Evolutionary conservation across 306 rosid species (phyloP).

Genomic region (Castanospermum australe): DNA sequence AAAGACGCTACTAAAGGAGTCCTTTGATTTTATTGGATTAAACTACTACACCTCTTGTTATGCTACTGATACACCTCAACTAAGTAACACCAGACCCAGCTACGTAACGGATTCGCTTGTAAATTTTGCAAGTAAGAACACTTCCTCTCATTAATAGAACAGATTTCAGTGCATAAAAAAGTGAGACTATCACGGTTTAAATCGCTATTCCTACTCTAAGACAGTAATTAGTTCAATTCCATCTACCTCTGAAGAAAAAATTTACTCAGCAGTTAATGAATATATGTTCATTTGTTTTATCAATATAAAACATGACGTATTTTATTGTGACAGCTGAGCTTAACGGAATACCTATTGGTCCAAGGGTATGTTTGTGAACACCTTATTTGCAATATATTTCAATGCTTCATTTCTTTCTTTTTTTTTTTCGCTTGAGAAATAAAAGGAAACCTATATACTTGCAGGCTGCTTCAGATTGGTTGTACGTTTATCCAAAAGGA

Average conservation of each 20-base stretch:
- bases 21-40: slow-evolving; percentile 34
- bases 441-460: not conserved
- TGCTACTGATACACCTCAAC: slow-evolving; percentile 21
- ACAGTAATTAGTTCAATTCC: not conserved
- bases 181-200: not conserved
- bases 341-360: slow-evolving; percentile 31
- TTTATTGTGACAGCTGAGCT: slow-evolving; percentile 24
- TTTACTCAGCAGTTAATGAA: not conserved
- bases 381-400: not conserved
- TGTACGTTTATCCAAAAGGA: slow-evolving; percentile 51
- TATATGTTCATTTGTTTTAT: not conserved
- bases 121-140: slow-evolving; percentile 6
- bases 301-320: not conserved
- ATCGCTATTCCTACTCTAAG: not conserved
- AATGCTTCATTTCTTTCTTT: not conserved
- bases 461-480: slow-evolving; percentile 51
- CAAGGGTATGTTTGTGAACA: slow-evolving; percentile 9
- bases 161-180: not conserved
- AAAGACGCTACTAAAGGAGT: not conserved
- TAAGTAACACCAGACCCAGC: not conserved
- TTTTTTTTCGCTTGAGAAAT: not conserved
- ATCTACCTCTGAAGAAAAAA: not conserved
- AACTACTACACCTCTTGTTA: slow-evolving; percentile 30
- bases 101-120: slow-evolving; percentile 13
- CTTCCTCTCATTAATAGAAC: not conserved